Evolutionary conservation across 139 green algal genomes (phyloP).

Genomic region (Picochlorum costavermella): DNA sequence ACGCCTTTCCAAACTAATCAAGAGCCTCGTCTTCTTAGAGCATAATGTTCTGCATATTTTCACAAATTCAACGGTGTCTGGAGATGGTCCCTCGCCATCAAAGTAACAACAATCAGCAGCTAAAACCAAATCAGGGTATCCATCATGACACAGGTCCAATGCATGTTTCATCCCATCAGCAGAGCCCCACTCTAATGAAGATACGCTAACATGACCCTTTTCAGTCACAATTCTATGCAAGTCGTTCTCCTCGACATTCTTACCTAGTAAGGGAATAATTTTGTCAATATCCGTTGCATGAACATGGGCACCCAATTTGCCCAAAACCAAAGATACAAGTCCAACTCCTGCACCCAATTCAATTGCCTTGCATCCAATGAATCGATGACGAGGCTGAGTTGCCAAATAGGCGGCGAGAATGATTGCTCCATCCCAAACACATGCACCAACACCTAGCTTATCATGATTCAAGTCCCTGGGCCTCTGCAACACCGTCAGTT

Average conservation of each 20-base stretch:
- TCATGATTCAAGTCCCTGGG: slow-evolving; percentile 9
- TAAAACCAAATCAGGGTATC: slow-evolving; percentile 22
- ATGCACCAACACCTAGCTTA: slow-evolving; percentile 37
- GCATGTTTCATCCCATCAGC: slow-evolving; percentile 4
- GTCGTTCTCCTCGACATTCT: slow-evolving; percentile 29
- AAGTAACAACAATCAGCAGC: slow-evolving; percentile 37
- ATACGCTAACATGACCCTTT: slow-evolving; percentile 15
- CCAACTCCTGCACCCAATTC: slow-evolving; percentile 42
- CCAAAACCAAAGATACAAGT: slow-evolving; percentile 21
- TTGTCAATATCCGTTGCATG: slow-evolving; percentile 27
- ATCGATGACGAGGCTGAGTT: not conserved
- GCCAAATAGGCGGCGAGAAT: slow-evolving; percentile 34
- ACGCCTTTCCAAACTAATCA: slow-evolving; percentile 34
- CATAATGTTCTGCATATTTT: slow-evolving; percentile 30
- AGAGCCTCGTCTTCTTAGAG: slow-evolving; percentile 8
- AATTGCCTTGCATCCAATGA: slow-evolving; percentile 19
- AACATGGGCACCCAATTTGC: slow-evolving; percentile 22
- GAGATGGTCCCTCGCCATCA: slow-evolving; percentile 20
- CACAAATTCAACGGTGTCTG: slow-evolving; percentile 29
- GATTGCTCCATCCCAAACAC: slow-evolving; percentile 38
- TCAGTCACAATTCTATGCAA: not conserved
- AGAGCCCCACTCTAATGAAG: slow-evolving; percentile 21
- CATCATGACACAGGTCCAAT: not conserved
- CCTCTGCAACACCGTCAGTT: slow-evolving; percentile 11
- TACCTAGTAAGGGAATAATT: slow-evolving; percentile 25